A percentile compares a stretch with the other conserved stretches of the same genome.
These are phyloP conservation scores for Fraxinus sp. DNA, from an alignment of 305 asterid genomes.

Conservation along the genomic window DNA sequence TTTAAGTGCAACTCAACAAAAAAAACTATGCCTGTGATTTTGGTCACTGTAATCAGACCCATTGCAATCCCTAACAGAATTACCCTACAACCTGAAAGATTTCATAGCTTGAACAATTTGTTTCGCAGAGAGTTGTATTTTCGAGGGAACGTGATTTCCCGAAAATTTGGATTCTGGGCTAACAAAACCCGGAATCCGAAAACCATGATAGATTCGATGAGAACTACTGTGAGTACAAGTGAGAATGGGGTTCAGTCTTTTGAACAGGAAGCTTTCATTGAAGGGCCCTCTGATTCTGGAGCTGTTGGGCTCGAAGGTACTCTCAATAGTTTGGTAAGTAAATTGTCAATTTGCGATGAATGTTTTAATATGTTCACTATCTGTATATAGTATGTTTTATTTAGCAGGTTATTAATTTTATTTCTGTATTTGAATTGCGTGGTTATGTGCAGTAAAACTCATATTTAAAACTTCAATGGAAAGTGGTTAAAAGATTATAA, in stretches of 20 bases:
- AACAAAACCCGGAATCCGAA: slow-evolving; percentile 1
- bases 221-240: slow-evolving; percentile 19
- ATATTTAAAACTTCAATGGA: neutral
- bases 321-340: slow-evolving; percentile 57
- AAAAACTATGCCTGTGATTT: slow-evolving; percentile 29
- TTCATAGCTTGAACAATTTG: slow-evolving; percentile 21
- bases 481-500: neutral
- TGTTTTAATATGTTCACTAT: neutral
- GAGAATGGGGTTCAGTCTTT: slow-evolving; percentile 40
- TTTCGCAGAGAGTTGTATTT: slow-evolving; percentile 25
- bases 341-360: slow-evolving; percentile 2
- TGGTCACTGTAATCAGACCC: slow-evolving; percentile 23
- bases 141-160: slow-evolving; percentile 13
- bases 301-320: slow-evolving; percentile 48
- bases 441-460: neutral
- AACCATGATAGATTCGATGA: slow-evolving; percentile 28
- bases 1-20: neutral
- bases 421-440: neutral
- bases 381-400: neutral
- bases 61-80: neutral
- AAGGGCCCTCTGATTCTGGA: slow-evolving; percentile 28
- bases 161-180: slow-evolving; percentile 27
- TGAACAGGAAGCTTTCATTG: slow-evolving; percentile 52
- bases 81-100: slow-evolving; percentile 12
- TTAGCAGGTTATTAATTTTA: neutral